These are phyloP conservation scores for Leccinum olivaceoglutinosum DNA, from an alignment of 1,284 basidiomycete genomes.

Conservation along the genomic window DNA sequence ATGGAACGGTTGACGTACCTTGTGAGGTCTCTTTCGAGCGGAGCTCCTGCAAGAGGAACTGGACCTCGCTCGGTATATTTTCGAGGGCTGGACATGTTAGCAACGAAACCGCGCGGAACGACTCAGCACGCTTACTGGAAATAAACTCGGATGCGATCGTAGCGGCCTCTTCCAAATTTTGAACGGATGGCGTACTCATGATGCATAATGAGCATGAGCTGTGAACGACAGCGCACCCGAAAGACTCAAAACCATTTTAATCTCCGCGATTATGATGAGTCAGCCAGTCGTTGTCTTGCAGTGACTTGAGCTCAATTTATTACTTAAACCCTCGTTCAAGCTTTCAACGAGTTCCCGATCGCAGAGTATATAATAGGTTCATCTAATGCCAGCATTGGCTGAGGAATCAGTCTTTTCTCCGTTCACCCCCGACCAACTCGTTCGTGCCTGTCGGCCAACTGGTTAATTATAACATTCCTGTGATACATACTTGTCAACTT, in stretches of 20 bases:
- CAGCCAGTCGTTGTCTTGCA: slow-evolving; percentile 6
- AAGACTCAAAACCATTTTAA: background rate
- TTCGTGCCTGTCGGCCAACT: background rate
- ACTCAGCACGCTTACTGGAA: slow-evolving; percentile 43
- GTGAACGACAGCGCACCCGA: background rate
- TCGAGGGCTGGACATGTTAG: slow-evolving; percentile 48
- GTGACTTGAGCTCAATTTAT: background rate
- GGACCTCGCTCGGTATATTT: slow-evolving; percentile 70
- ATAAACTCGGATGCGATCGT: slow-evolving; percentile 66
- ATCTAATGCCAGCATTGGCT: slow-evolving; percentile 1
- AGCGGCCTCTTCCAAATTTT: slow-evolving; percentile 58
- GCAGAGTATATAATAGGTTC: background rate
- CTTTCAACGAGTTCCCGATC: background rate
- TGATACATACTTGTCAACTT: background rate
- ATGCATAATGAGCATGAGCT: background rate
- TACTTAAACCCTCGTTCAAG: background rate
- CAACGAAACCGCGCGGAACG: background rate
- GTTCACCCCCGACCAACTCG: background rate
- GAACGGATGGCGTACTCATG: slow-evolving; percentile 31
- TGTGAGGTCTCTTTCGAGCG: slow-evolving; percentile 51
- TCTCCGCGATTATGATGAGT: slow-evolving; percentile 21
- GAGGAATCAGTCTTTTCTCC: background rate
- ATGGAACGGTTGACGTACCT: slow-evolving; percentile 31
- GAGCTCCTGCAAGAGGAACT: slow-evolving; percentile 69
- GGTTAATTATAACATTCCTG: background rate